A percentile compares a stretch with the other conserved stretches of the same genome.
Evolutionary conservation across 2,329 filamentous ascomycete species (phyloP).

Genomic region (Fusarium bactridioides): DNA sequence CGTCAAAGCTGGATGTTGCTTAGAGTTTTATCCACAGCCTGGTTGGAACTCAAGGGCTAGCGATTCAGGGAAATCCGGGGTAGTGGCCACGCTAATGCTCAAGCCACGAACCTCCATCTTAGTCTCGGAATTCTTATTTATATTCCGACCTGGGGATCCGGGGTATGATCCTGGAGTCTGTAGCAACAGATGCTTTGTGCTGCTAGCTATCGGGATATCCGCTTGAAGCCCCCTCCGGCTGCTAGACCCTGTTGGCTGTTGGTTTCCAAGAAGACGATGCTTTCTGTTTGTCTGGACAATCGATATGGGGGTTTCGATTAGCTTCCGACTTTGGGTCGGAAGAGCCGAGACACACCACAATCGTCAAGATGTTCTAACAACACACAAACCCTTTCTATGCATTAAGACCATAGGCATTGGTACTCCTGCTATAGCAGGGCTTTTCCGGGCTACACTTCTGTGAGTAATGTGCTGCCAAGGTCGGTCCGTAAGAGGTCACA

Average conservation of each 20-base stretch:
- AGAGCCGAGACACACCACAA: not conserved
- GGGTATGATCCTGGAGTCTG: not conserved
- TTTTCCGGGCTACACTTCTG: not conserved
- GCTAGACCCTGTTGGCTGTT: fast-evolving
- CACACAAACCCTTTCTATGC: fast-evolving
- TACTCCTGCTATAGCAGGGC: fast-evolving
- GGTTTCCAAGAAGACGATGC: fast-evolving
- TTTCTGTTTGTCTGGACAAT: fast-evolving
- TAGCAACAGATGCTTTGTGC: fast-evolving
- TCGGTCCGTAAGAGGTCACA: fast-evolving
- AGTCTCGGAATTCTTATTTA: not conserved
- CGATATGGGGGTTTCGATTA: fast-evolving
- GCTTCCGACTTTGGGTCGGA: not conserved
- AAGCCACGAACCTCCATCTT: not conserved
- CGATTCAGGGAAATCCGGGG: fast-evolving
- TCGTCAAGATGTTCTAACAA: fast-evolving
- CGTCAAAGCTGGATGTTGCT: fast-evolving
- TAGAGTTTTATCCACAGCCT: not conserved
- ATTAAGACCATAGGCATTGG: not conserved
- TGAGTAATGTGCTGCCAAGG: fast-evolving
- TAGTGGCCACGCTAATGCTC: not conserved
- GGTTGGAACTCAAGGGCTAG: fast-evolving
- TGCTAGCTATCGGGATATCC: not conserved
- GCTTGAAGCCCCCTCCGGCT: fast-evolving
- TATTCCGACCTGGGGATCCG: not conserved